Conservation (phyloP, 1,139 yeast genomes). For the Arxiozyma telluris region DNA sequence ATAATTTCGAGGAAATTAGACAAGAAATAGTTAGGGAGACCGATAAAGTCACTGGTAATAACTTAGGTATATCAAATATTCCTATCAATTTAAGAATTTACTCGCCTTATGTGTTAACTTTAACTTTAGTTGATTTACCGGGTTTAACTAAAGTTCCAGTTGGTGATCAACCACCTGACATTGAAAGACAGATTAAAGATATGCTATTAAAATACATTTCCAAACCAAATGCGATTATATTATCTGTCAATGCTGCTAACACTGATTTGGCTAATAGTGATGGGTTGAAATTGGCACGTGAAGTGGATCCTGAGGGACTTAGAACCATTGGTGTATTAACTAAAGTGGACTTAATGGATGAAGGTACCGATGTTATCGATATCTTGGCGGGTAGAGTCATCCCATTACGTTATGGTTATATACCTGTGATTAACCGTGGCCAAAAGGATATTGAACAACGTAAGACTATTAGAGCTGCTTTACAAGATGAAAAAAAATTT, state of each 20-base stretch:
- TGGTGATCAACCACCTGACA: slow-evolving; percentile 98
- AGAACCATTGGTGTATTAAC: slow-evolving; percentile 96
- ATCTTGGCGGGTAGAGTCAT: slow-evolving; percentile 93
- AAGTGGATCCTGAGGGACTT: slow-evolving; percentile 95
- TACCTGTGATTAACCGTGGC: slow-evolving; percentile 96
- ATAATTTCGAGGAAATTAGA: slow-evolving; percentile 84
- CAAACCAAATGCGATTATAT: slow-evolving; percentile 90
- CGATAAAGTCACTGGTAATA: slow-evolving; percentile 86
- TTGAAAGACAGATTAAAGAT: slow-evolving; percentile 87
- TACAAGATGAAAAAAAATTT: slow-evolving; percentile 66
- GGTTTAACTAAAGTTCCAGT: slow-evolving; percentile 99
- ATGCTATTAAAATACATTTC: slow-evolving; percentile 91
- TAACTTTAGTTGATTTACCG: slow-evolving; percentile 93
- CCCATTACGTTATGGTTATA: slow-evolving; percentile 91
- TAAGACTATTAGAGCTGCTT: slow-evolving; percentile 83
- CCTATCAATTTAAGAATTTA: slow-evolving; percentile 92
- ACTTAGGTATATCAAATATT: slow-evolving; percentile 82
- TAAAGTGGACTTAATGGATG: slow-evolving; percentile 94
- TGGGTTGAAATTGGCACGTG: slow-evolving; percentile 92
- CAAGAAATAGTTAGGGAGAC: slow-evolving; percentile 88
- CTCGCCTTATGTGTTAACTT: slow-evolving; percentile 91
- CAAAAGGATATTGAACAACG: slow-evolving; percentile 86
- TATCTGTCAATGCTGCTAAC: slow-evolving; percentile 94
- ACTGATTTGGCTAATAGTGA: slow-evolving; percentile 97
- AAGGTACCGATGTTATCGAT: slow-evolving; percentile 97